Conservation (phyloP, 2,329 filamentous ascomycete genomes). For the Talaromyces atroroseus region DNA sequence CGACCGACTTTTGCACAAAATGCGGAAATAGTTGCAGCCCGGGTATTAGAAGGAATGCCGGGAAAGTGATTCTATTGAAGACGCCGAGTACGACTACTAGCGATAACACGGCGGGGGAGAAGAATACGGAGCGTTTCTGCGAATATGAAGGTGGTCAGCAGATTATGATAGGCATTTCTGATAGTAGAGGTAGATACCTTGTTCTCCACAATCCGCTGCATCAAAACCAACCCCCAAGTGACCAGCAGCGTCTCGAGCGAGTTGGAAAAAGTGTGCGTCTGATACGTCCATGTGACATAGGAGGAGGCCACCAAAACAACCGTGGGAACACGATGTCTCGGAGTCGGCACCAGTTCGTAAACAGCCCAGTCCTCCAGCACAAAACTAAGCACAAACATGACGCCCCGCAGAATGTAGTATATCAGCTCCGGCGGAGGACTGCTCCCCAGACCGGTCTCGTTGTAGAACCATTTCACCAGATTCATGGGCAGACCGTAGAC, state of each 20-base stretch:
- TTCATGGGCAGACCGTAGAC: slow-evolving; percentile 93
- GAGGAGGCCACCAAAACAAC: slow-evolving; percentile 86
- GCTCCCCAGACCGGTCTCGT: slow-evolving; percentile 72
- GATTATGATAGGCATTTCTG: background rate
- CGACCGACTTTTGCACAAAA: slow-evolving; percentile 68
- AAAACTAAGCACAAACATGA: slow-evolving; percentile 95
- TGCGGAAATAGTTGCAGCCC: slow-evolving; percentile 77
- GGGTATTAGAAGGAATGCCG: slow-evolving; percentile 83
- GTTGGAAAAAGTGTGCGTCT: slow-evolving; percentile 97
- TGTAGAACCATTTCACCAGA: slow-evolving; percentile 85
- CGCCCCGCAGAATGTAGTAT: slow-evolving; percentile 79
- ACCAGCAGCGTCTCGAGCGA: slow-evolving; percentile 91
- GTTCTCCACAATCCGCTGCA: slow-evolving; percentile 74
- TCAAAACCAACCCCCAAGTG: slow-evolving; percentile 86
- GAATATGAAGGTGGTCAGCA: slow-evolving; percentile 6
- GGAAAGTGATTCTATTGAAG: slow-evolving; percentile 97
- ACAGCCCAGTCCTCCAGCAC: slow-evolving; percentile 97
- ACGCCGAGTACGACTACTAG: slow-evolving; percentile 77
- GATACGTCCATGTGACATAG: slow-evolving; percentile 98
- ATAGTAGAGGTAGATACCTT: slow-evolving; percentile 49
- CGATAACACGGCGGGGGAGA: slow-evolving; percentile 72
- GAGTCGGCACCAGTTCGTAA: slow-evolving; percentile 77
- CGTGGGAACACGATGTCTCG: slow-evolving; percentile 64
- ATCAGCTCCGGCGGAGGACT: slow-evolving; percentile 66
- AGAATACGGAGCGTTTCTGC: slow-evolving; percentile 67